Conservation (phyloP, 108 stramenopile genomes). For the Pseudonitzschia multiseries region DNA sequence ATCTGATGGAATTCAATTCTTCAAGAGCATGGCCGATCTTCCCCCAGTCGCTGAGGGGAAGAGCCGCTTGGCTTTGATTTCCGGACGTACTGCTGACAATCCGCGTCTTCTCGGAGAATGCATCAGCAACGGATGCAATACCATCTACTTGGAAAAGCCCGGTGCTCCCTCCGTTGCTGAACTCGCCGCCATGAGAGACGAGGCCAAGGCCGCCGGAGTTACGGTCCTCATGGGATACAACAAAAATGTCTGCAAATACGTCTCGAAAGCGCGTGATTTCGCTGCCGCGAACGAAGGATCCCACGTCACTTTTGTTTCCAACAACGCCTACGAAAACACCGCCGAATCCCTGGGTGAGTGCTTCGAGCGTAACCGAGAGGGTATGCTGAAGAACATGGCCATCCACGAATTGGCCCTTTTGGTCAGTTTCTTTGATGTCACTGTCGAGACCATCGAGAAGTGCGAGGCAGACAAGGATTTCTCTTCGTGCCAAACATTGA, state of each 20-base stretch:
- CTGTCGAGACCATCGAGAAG: conserved; percentile 81
- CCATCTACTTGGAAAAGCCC: conserved; percentile 91
- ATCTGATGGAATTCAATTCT: conserved; percentile 70
- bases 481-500: conserved; percentile 75
- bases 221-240: conserved; percentile 93
- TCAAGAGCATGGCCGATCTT: conserved; percentile 63
- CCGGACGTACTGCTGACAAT: conserved; percentile 89
- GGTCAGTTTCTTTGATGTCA: conserved; percentile 86
- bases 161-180: conserved; percentile 88
- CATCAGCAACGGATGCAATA: conserved; percentile 56
- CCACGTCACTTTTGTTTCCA: conserved; percentile 87
- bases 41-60: conserved; percentile 68
- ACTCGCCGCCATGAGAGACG: conserved; percentile 75
- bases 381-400: conserved; percentile 96
- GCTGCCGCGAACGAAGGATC: conserved; percentile 54
- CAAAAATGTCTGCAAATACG: conserved; percentile 94
- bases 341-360: conserved; percentile 83
- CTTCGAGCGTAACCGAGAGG: conserved; percentile 92
- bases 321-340: conserved; percentile 90
- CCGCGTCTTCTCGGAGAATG: conserved; percentile 73
- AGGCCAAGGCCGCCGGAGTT: conserved; percentile 73
- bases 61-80: conserved; percentile 83
- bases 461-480: conserved; percentile 87
- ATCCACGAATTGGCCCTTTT: conserved; percentile 90
- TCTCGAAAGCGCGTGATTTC: conserved; percentile 74